Conservation (phyloP, 1,139 yeast species). For the Yamadazyma atmosphaerica region DNA sequence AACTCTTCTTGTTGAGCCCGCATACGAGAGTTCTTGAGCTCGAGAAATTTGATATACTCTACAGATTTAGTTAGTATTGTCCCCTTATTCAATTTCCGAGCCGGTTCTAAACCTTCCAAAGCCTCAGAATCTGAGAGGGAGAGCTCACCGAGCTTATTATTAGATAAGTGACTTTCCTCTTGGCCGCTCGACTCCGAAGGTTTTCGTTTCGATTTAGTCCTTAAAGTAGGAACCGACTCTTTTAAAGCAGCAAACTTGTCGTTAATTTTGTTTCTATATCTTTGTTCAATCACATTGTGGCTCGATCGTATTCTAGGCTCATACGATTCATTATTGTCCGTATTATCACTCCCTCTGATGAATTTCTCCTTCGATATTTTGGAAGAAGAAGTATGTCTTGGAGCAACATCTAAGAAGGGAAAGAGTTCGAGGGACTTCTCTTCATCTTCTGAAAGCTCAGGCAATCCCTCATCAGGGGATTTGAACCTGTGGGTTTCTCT, state of each 20-base stretch:
- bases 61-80: conserved; percentile 45
- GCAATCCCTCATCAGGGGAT: too few relatives aligned
- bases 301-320: conserved; percentile 30
- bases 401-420: too few relatives aligned
- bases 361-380: too few relatives aligned
- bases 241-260: conserved; percentile 45
- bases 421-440: too few relatives aligned
- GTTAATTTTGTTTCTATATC: conserved; percentile 47
- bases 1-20: conserved; percentile 35
- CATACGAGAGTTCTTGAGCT: conserved; percentile 38
- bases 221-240: conserved; percentile 42
- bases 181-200: conserved; percentile 11
- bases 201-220: conserved; percentile 29
- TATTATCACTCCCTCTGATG: not conserved
- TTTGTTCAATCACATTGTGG: conserved; percentile 47
- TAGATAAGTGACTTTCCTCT: conserved; percentile 15
- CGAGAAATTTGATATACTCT: conserved; percentile 46
- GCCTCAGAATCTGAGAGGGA: conserved; percentile 16
- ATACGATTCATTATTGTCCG: not conserved
- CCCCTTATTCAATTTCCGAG: conserved; percentile 46
- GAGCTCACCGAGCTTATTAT: conserved; percentile 14
- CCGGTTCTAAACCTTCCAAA: conserved; percentile 48
- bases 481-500: too few relatives aligned
- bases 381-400: too few relatives aligned
- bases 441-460: too few relatives aligned